Percentiles rank a stretch among this genome's conserved stretches.
Conservation (phyloP, 2,329 filamentous ascomycete species). For the Alternaria tenuissima region DNA sequence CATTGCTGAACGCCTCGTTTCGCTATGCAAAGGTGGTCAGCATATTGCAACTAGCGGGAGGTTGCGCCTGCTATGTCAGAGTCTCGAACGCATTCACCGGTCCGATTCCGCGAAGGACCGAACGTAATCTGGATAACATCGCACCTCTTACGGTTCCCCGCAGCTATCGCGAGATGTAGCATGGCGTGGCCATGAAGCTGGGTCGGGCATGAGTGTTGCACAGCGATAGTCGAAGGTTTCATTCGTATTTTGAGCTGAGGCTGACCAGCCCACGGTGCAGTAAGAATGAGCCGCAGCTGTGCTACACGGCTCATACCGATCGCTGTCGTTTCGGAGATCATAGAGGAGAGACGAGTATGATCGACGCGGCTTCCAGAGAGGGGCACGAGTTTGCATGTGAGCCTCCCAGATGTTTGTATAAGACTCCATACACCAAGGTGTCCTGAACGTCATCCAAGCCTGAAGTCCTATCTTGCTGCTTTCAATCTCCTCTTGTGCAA, state of each 20-base stretch:
- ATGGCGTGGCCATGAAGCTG: background rate
- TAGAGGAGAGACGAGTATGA: constrained; percentile 16
- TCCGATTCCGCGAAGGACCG: constrained; percentile 7
- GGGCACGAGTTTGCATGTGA: background rate
- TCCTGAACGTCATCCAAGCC: background rate
- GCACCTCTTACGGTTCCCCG: constrained; percentile 19
- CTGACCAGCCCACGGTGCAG: background rate
- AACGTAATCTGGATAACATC: constrained; percentile 1
- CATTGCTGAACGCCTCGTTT: background rate
- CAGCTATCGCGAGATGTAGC: constrained; percentile 2
- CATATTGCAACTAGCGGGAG: background rate
- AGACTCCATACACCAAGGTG: background rate
- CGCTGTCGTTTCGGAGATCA: constrained; percentile 10
- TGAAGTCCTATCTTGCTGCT: background rate
- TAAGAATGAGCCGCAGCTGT: background rate
- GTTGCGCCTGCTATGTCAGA: constrained; percentile 2
- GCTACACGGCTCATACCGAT: background rate
- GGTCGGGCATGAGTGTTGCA: background rate
- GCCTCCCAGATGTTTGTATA: constrained; percentile 4
- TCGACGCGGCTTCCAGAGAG: background rate
- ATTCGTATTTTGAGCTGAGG: constrained; percentile 2
- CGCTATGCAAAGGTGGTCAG: background rate
- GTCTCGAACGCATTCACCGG: background rate
- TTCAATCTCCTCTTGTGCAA: background rate
- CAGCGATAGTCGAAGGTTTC: background rate